Conservation (phyloP, 116 monocot genomes). For the Dioscorea cayenensis region DNA sequence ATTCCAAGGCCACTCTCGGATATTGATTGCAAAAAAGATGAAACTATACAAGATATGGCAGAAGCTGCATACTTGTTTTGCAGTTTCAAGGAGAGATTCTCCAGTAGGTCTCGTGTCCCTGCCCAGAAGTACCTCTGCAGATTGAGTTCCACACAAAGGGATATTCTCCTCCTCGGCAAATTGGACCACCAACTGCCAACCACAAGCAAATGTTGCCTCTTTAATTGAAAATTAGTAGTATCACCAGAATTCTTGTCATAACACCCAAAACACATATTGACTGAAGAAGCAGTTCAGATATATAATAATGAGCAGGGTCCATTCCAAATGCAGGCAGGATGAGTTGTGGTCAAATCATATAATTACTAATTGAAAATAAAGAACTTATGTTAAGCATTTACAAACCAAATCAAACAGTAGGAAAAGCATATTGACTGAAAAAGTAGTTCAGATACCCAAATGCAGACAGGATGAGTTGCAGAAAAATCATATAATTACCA, state of each 20-base stretch:
- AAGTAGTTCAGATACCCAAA: too few species aligned
- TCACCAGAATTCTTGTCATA: background rate
- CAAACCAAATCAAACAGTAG: too few species aligned
- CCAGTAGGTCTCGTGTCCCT: constrained; percentile 97
- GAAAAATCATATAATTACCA: background rate
- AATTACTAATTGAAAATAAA: too few species aligned
- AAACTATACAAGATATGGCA: background rate
- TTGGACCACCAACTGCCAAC: constrained; percentile 36
- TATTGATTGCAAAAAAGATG: background rate
- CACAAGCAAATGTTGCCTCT: background rate
- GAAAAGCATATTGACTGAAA: too few species aligned
- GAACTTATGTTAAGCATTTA: too few species aligned
- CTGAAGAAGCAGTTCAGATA: too few species aligned
- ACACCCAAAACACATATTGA: background rate
- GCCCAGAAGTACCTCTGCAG: constrained; percentile 64
- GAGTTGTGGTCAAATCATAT: too few species aligned
- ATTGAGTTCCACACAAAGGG: constrained; percentile 39
- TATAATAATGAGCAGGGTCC: too few species aligned
- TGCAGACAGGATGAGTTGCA: too few species aligned
- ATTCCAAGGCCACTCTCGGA: background rate
- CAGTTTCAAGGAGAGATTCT: constrained; percentile 63
- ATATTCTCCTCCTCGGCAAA: constrained; percentile 72
- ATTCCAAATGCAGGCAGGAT: too few species aligned
- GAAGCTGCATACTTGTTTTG: constrained; percentile 46
- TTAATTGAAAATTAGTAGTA: background rate